A percentile compares a stretch with the other conserved stretches of the same genome.
Conservation (phyloP, 2,329 filamentous ascomycete species). For the Corinectria fuckeliana region DNA sequence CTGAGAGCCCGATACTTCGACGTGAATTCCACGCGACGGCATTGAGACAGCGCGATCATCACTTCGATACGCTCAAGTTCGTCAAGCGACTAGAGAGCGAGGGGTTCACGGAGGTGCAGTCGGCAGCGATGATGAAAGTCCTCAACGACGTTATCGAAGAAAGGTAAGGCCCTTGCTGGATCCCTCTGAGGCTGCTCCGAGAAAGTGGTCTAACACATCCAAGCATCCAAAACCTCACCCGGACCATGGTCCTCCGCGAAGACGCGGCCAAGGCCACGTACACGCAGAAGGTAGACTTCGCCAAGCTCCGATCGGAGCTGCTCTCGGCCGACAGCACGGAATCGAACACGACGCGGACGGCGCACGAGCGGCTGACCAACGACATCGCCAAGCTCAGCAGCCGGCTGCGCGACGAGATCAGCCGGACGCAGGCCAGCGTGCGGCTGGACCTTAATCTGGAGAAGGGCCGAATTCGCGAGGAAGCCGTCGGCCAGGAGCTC, state of each 20-base stretch:
- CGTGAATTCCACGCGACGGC: conserved; percentile 72
- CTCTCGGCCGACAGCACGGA: conserved; percentile 92
- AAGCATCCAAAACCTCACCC: conserved; percentile 94
- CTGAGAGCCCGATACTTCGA: conserved; percentile 35
- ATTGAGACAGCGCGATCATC: conserved; percentile 74
- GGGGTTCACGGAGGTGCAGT: conserved; percentile 94
- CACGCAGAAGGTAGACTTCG: conserved; percentile 95
- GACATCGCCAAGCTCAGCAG: conserved; percentile 94
- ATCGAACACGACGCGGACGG: conserved; percentile 82
- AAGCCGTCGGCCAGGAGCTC: conserved; percentile 94
- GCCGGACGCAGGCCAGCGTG: conserved; percentile 90
- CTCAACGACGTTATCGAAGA: conserved; percentile 97
- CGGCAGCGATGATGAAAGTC: conserved; percentile 98
- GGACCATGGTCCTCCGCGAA: conserved; percentile 97
- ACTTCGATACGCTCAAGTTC: conserved; percentile 98
- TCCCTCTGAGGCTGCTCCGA: no score
- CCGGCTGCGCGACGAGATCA: conserved; percentile 89
- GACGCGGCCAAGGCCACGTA: conserved; percentile 84
- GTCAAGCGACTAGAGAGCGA: conserved; percentile 88
- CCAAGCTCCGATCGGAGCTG: conserved; percentile 93
- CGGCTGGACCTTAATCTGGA: conserved; percentile 93
- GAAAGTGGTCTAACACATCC: conserved; percentile 8
- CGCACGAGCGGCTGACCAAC: conserved; percentile 91
- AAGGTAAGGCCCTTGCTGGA: conserved; percentile 57
- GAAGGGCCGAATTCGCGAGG: conserved; percentile 94